These are phyloP conservation scores for Colletotrichum tamarilloi DNA, from an alignment of 2,329 filamentous ascomycete species.

Conservation along the genomic window DNA sequence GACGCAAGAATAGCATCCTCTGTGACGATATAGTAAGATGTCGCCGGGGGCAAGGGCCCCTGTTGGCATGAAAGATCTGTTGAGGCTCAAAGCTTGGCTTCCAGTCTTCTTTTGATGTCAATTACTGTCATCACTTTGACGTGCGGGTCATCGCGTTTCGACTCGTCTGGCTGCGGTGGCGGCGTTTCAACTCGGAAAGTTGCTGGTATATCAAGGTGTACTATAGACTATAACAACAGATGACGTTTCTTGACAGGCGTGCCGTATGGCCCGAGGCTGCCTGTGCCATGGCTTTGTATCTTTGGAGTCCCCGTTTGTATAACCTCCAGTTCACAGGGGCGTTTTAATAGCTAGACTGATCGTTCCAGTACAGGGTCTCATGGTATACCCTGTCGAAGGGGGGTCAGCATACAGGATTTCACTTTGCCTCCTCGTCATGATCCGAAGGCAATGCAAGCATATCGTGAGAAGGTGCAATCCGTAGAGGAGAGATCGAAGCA, in stretches of 20 bases:
- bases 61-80: conserved; percentile 25
- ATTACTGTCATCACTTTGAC: conserved; percentile 17
- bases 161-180: conserved; percentile 19
- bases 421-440: neutral
- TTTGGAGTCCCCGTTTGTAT: conserved; percentile 3
- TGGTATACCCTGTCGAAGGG: conserved; percentile 46
- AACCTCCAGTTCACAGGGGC: neutral
- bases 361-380: conserved; percentile 65
- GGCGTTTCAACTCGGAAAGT: conserved; percentile 26
- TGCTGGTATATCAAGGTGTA: conserved; percentile 18
- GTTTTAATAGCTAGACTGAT: conserved; percentile 55
- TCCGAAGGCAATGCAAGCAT: conserved; percentile 10
- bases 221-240: conserved; percentile 27
- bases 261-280: neutral
- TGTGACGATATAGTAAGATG: conserved; percentile 9
- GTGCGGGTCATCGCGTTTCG: conserved; percentile 29
- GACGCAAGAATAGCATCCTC: conserved; percentile 12
- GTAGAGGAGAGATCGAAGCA: conserved; percentile 37
- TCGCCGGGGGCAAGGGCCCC: neutral
- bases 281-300: neutral
- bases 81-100: conserved; percentile 32
- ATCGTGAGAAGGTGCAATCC: neutral
- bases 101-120: conserved; percentile 8
- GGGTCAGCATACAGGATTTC: conserved; percentile 17
- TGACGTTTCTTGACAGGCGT: conserved; percentile 28